phyloP scores from a whole-genome alignment of 208 protist species.

The Blechomonas ayalai region DNA sequence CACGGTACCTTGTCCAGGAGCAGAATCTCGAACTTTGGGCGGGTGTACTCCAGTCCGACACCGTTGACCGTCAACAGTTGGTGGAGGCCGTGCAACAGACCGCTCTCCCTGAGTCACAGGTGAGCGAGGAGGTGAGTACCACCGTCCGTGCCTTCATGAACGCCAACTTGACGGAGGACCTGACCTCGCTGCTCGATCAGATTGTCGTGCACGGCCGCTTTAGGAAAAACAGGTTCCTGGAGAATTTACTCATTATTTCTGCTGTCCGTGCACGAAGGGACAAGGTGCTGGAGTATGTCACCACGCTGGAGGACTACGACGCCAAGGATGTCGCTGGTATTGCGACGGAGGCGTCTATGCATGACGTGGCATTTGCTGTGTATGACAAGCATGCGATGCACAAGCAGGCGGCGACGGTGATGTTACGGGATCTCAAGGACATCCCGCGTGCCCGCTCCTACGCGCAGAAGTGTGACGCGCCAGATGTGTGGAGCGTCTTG shows the following conservation, averaged over 20 bases:
- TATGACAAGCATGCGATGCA: conserved; percentile 98
- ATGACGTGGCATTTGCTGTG: conserved; percentile 98
- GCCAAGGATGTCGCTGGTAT: conserved; percentile 97
- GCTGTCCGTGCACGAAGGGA: conserved; percentile 95
- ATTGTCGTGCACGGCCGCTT: conserved; percentile 99
- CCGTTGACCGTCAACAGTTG: conserved; percentile 83
- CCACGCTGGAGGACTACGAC: conserved; percentile 98
- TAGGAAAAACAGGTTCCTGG: conserved; percentile 97
- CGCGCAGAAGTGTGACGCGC: conserved; percentile 89
- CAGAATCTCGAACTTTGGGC: conserved; percentile 97
- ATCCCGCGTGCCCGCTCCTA: conserved; percentile 95
- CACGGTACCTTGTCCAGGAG: conserved; percentile 97
- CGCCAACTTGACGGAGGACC: conserved; percentile 97
- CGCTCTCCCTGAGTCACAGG: conserved; percentile 96
- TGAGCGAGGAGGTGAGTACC: conserved; percentile 96
- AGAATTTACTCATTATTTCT: conserved; percentile 99
- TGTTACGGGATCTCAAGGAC: conserved; percentile 95
- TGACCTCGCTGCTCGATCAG: conserved; percentile 99
- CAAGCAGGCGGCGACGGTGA: conserved; percentile 95
- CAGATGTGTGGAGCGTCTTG: conserved; percentile 94
- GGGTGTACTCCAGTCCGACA: conserved; percentile 91
- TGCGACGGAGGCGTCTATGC: conserved; percentile 90
- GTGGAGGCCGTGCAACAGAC: conserved; percentile 98
- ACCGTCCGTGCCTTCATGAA: conserved; percentile 99
- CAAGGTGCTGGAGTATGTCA: conserved; percentile 99